Evolutionary conservation across 2,329 filamentous ascomycete species (phyloP).

Genomic region (Alternaria brassicicola): DNA sequence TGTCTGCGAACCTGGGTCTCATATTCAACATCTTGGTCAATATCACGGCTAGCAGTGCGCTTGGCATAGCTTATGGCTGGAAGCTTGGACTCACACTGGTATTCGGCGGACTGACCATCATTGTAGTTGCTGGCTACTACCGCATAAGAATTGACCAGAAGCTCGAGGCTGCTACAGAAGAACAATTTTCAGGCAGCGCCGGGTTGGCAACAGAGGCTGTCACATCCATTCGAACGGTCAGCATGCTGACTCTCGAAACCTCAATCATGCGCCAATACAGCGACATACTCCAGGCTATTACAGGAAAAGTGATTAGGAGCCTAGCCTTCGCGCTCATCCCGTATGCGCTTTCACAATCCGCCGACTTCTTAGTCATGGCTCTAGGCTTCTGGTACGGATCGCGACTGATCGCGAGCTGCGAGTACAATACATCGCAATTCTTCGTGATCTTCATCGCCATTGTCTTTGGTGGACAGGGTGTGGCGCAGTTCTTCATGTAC

Average conservation of each 20-base stretch:
- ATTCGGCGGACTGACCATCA: constrained; percentile 15
- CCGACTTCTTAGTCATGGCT: constrained; percentile 77
- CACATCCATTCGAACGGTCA: constrained; percentile 1
- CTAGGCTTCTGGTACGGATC: constrained; percentile 77
- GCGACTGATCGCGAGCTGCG: constrained; percentile 34
- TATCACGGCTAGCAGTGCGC: constrained; percentile 12
- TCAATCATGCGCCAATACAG: constrained; percentile 1
- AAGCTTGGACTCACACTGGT: constrained; percentile 16
- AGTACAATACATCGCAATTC: constrained; percentile 83
- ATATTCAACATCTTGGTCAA: constrained; percentile 16
- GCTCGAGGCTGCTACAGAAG: constrained; percentile 58
- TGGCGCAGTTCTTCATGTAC: constrained; percentile 9
- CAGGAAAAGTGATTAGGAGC: neutral
- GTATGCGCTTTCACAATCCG: constrained; percentile 71
- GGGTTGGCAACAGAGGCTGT: neutral
- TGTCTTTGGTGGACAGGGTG: constrained; percentile 42
- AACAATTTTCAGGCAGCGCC: neutral
- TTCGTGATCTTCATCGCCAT: neutral
- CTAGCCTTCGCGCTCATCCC: constrained; percentile 4
- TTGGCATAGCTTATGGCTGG: constrained; percentile 21
- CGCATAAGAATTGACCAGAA: constrained; percentile 69
- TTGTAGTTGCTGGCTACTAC: constrained; percentile 11
- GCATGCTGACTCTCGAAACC: constrained; percentile 1
- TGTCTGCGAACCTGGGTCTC: constrained; percentile 20
- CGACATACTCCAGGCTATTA: neutral